Evolutionary conservation across 495 filamentous ascomycete species (phyloP).

Genomic region (Penicillium taxi): DNA sequence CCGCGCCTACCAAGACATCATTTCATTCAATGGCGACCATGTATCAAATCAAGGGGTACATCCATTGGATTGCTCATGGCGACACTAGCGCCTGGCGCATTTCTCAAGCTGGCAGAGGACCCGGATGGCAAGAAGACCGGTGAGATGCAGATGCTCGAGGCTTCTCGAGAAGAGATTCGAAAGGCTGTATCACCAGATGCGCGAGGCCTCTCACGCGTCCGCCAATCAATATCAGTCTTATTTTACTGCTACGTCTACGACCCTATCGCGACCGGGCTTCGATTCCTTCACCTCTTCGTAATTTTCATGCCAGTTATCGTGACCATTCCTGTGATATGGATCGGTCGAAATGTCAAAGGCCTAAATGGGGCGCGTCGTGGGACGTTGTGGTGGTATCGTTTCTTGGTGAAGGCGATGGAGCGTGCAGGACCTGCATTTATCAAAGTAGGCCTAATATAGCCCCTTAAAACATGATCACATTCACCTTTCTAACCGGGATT

Average conservation of each 20-base stretch:
- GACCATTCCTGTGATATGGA: conserved; percentile 71
- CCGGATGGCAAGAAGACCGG: conserved; percentile 58
- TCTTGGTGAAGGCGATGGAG: conserved; percentile 86
- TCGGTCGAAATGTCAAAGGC: conserved; percentile 54
- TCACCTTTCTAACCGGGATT: no score
- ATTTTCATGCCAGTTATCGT: conserved; percentile 89
- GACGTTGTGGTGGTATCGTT: conserved; percentile 91
- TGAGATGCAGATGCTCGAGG: conserved; percentile 79
- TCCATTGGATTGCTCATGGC: conserved; percentile 37
- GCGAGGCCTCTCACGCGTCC: conserved; percentile 44
- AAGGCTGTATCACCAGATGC: conserved; percentile 56
- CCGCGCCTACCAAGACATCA: conserved; percentile 10
- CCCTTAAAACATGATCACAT: no score
- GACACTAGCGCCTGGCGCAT: conserved; percentile 55
- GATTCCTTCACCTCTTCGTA: conserved; percentile 74
- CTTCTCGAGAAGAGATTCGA: conserved; percentile 65
- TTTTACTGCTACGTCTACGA: conserved; percentile 71
- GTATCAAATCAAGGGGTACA: conserved; percentile 20
- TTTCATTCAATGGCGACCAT: conserved; percentile 22
- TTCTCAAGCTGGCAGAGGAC: conserved; percentile 63
- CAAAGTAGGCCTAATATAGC: conserved; percentile 53
- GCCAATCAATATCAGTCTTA: conserved; percentile 50
- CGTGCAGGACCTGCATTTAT: conserved; percentile 93
- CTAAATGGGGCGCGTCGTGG: conserved; percentile 64
- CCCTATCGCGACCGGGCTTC: conserved; percentile 76